Base-by-base conservation (phyloP, 805 yeast species). In the Ascoidea rubescens region DNA sequence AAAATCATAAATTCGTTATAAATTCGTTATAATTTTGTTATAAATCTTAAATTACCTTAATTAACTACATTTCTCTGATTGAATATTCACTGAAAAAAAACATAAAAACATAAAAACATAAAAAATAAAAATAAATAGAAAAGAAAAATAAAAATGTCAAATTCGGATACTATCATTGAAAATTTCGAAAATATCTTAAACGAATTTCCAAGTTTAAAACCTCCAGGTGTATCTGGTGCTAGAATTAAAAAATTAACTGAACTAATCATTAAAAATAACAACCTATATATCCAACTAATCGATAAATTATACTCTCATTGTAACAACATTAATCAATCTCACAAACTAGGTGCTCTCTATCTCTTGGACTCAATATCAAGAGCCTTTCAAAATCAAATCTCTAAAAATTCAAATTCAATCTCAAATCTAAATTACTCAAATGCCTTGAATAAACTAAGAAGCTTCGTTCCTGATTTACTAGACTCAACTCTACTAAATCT, bases 181-280 rank as follows among this genome's bases (percentile, higher is more conserved):
- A 64, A 62, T 51, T 70, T 71, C 58, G 69, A 68, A 65, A 67
- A 63, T 52, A 65, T 71, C 56, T 62, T 72, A 60, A 68, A 67
- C 56, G 71, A 72, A 52, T 68, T 72, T 51, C 69, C 64, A 56
- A 72, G 76, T 5, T 68, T 84, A 60, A 84, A 82, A 67, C 79
- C 96, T 14, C 91, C 91, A 12, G 98, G 99, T 55, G 93, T 91
- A 51, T 89, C 97, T 32, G 98, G 98, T 47, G 81, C 96, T 52
- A 88, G 96, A 71, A 93, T 91, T 67, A 87, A 87, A 66, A 82
- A 82, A 62, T 72, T 90, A 63, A 86, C 91, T 48, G 84, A 86
- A 53, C 65, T 86, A 56, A 95, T 96, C 53, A 72, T 82, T 55
- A 77, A 76, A 58, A 78, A 88, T 65, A 84, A 84, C 53, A 67